Evolutionary conservation across 768 basidiomycete genomes (phyloP).

Genomic region (Dentipellis sp.): DNA sequence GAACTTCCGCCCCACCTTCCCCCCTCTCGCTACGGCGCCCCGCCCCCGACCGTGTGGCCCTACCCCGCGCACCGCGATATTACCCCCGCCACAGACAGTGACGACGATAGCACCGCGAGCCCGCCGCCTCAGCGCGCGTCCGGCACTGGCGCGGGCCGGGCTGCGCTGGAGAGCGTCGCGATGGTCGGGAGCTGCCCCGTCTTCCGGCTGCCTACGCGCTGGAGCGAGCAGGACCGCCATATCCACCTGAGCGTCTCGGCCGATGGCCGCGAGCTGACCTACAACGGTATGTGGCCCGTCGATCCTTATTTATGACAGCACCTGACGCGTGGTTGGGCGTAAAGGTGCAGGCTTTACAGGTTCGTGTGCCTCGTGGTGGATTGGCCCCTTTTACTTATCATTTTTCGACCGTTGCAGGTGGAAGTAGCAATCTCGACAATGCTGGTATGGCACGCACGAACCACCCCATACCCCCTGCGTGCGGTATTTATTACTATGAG

Average conservation of each 20-base stretch:
- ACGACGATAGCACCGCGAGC: slow-evolving; percentile 16
- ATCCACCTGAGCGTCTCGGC: slow-evolving; percentile 47
- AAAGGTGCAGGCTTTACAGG: slow-evolving; percentile 16
- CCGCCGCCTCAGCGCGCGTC: slow-evolving; percentile 9
- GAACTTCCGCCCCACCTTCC: slow-evolving; percentile 33
- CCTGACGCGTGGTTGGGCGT: too few relatives aligned
- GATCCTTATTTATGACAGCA: too few relatives aligned
- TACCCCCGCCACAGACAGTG: slow-evolving; percentile 13
- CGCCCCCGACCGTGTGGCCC: slow-evolving; percentile 5
- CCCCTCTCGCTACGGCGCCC: slow-evolving; percentile 11
- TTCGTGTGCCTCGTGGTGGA: slow-evolving; percentile 19
- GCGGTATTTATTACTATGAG: slow-evolving; percentile 95
- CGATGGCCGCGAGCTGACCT: slow-evolving; percentile 69
- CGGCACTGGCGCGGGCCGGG: slow-evolving; percentile 10
- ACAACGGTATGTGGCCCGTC: slow-evolving; percentile 28
- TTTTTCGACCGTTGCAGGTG: not conserved
- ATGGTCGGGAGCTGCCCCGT: slow-evolving; percentile 20
- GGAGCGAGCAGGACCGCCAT: slow-evolving; percentile 65
- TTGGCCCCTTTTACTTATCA: not conserved
- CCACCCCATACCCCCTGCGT: slow-evolving; percentile 69
- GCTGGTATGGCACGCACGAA: slow-evolving; percentile 78
- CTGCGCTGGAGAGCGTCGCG: slow-evolving; percentile 6
- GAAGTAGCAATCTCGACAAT: slow-evolving; percentile 11
- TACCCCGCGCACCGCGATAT: slow-evolving; percentile 21
- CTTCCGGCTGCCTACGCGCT: slow-evolving; percentile 63